A percentile compares a stretch with the other conserved stretches of the same genome.
phyloP scores from a whole-genome alignment of 1,284 basidiomycete genomes.

The Puccinia triticina region DNA sequence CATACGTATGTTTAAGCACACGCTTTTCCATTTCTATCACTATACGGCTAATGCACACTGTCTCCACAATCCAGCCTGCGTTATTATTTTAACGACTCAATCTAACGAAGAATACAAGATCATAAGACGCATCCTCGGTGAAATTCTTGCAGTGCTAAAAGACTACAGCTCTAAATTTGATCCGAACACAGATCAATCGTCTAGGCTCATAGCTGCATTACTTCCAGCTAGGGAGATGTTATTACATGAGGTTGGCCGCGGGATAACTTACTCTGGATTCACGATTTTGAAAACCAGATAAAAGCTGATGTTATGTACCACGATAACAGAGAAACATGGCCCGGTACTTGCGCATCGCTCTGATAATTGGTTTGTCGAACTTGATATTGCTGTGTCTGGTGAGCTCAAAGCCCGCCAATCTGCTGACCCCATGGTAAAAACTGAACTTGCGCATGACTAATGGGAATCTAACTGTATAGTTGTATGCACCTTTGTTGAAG shows the following conservation, averaged over 20 bases:
- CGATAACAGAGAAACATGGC: slow-evolving; percentile 21
- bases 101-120: slow-evolving; percentile 32
- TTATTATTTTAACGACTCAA: slow-evolving; percentile 15
- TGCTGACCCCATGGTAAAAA: background rate
- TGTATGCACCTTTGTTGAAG: slow-evolving; percentile 34
- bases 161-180: background rate
- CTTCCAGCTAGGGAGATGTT: slow-evolving; percentile 17
- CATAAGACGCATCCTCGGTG: background rate
- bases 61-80: background rate
- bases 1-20: slow-evolving; percentile 23
- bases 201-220: slow-evolving; percentile 5
- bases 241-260: slow-evolving; percentile 7
- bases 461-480: background rate
- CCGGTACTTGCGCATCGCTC: slow-evolving; percentile 8
- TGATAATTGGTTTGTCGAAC: slow-evolving; percentile 36
- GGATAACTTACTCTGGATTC: background rate
- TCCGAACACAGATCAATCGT: background rate
- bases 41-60: background rate
- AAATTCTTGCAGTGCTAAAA: slow-evolving; percentile 12
- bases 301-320: background rate
- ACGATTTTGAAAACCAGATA: background rate
- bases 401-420: background rate
- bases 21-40: background rate
- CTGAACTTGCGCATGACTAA: background rate
- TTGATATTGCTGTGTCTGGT: slow-evolving; percentile 41